These are phyloP conservation scores for Ceratocystis smalleyi DNA, from an alignment of 2,329 filamentous ascomycete species.

Conservation along the genomic window DNA sequence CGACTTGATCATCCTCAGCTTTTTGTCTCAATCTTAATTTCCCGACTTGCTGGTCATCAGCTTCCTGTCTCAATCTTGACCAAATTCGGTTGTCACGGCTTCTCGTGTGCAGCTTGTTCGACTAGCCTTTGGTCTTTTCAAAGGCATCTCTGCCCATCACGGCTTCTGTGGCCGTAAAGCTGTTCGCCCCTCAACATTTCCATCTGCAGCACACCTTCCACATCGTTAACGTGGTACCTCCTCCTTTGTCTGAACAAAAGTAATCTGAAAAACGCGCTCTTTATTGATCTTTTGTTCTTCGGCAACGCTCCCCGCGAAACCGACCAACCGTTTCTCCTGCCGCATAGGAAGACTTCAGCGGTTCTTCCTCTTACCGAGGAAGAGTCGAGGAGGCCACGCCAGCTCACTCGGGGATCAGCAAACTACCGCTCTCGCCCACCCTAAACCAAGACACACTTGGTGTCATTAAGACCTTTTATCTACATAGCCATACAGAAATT, in stretches of 20 bases:
- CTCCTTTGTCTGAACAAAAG: constrained; percentile 35
- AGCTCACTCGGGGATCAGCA: constrained; percentile 78
- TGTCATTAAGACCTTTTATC: background rate
- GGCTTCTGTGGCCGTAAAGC: constrained; percentile 46
- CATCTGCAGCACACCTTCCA: constrained; percentile 47
- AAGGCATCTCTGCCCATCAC: constrained; percentile 44
- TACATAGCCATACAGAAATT: background rate
- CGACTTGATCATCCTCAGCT: background rate
- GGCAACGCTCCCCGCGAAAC: constrained; percentile 37
- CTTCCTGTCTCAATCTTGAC: constrained; percentile 1
- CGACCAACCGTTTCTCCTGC: constrained; percentile 68
- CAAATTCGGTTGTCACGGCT: background rate
- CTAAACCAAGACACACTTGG: constrained; percentile 55
- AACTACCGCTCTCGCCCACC: constrained; percentile 90
- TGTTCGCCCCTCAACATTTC: constrained; percentile 56
- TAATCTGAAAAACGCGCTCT: constrained; percentile 36
- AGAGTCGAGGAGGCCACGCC: constrained; percentile 99
- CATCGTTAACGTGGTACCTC: constrained; percentile 51
- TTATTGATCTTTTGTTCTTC: constrained; percentile 35
- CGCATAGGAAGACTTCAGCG: constrained; percentile 97
- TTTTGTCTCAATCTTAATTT: background rate
- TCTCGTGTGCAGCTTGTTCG: constrained; percentile 10
- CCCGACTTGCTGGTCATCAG: background rate
- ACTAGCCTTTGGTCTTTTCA: constrained; percentile 48
- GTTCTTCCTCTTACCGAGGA: constrained; percentile 99